Percentiles rank a stretch among this genome's conserved stretches.
Evolutionary conservation across 768 basidiomycete genomes (phyloP).

Genomic region (Astraeus odoratus): DNA sequence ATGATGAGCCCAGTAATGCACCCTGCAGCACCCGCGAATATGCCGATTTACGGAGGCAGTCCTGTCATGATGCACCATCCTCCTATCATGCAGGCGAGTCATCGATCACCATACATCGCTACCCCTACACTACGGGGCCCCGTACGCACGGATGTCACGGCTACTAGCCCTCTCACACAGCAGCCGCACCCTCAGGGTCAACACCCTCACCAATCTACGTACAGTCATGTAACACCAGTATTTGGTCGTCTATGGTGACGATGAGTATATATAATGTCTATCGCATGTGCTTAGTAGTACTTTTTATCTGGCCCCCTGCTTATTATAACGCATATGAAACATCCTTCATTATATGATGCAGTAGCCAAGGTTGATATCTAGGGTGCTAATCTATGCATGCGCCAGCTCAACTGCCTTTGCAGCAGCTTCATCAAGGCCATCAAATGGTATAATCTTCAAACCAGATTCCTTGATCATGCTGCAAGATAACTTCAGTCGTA

Average conservation of each 20-base stretch:
- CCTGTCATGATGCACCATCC: constrained; percentile 59
- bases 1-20: constrained; percentile 72
- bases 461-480: constrained; percentile 94
- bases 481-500: constrained; percentile 5
- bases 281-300: constrained; percentile 14
- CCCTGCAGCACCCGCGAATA: constrained; percentile 38
- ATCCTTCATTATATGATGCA: constrained; percentile 10
- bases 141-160: constrained; percentile 41
- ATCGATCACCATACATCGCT: constrained; percentile 35
- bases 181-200: constrained; percentile 25
- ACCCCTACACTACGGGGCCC: constrained; percentile 45
- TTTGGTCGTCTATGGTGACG: constrained; percentile 27
- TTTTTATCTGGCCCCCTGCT: constrained; percentile 29
- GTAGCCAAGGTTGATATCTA: constrained; percentile 16
- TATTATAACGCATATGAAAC: constrained; percentile 8
- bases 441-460: constrained; percentile 88
- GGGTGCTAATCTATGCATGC: constrained; percentile 27
- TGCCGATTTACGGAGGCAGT: constrained; percentile 57
- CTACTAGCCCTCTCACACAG: constrained; percentile 33
- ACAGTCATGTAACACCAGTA: constrained; percentile 17
- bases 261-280: constrained; percentile 10
- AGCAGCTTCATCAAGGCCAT: constrained; percentile 89
- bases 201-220: constrained; percentile 23
- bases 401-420: constrained; percentile 71
- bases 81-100: constrained; percentile 31